phyloP scores from a whole-genome alignment of 805 yeast genomes.

The Phaffomyces opuntiae region DNA sequence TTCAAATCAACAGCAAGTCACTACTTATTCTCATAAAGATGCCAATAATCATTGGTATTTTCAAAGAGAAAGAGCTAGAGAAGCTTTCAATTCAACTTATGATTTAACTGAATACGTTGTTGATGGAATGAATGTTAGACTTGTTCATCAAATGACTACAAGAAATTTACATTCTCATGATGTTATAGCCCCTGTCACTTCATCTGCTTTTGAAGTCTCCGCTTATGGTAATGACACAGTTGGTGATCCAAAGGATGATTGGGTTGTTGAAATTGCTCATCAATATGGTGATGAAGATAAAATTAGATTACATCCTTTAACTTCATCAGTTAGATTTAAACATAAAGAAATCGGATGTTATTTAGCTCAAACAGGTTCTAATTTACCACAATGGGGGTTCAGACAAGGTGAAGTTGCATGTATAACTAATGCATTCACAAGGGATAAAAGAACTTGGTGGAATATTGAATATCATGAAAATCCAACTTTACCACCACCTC shows the following conservation, averaged over 20 bases:
- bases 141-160: slow-evolving; percentile 64
- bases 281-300: slow-evolving; percentile 50
- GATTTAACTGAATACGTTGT: slow-evolving; percentile 29
- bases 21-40: slow-evolving; percentile 88
- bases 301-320: slow-evolving; percentile 62
- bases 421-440: slow-evolving; percentile 51
- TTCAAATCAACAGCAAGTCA: slow-evolving; percentile 88
- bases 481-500: slow-evolving; percentile 49
- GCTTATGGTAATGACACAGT: slow-evolving; percentile 59
- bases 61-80: slow-evolving; percentile 46
- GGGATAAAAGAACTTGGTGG: slow-evolving; percentile 89
- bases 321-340: slow-evolving; percentile 74
- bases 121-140: slow-evolving; percentile 62
- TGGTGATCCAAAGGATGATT: slow-evolving; percentile 72
- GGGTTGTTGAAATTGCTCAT: slow-evolving; percentile 65
- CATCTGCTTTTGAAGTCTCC: slow-evolving; percentile 69
- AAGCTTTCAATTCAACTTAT: slow-evolving; percentile 14
- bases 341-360: slow-evolving; percentile 71
- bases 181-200: slow-evolving; percentile 67
- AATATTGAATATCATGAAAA: slow-evolving; percentile 69
- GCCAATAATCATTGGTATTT: slow-evolving; percentile 76
- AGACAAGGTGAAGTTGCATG: slow-evolving; percentile 95
- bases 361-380: slow-evolving; percentile 72
- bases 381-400: slow-evolving; percentile 96
- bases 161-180: slow-evolving; percentile 80